Evolutionary conservation across 129 eudicot genomes (phyloP), one percentile per base, ranked within the genome.

Genomic region (Arctium minus): DNA sequence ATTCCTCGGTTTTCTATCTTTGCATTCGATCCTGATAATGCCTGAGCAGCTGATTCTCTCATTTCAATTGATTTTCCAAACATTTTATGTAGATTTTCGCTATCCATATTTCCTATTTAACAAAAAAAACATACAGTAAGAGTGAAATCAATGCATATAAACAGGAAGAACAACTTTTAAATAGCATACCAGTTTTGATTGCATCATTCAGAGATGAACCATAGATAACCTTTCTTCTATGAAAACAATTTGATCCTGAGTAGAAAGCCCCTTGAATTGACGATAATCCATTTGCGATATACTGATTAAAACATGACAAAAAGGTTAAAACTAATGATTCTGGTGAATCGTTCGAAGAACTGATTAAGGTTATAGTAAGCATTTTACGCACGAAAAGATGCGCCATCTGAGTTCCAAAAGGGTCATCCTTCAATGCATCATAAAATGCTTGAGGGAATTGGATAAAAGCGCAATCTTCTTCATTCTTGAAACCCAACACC

Each of bases 381-480:
- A 79, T 17, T 17, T 17, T 42, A 79, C 84, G 11, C 44, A 84
- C 87, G 30, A 13, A 67, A 5, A 85, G 9, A 32, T 80, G 13
- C n/a, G 70, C 73, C 40, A 87, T 9, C 79, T 89, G 95, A 80
- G 76, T 87, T 60, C 89, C 95, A 68, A 73, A 91, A 35, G 91
- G 95, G 42, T 91, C 95, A 78, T 91, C 91, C 46, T 87, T 87
- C 8, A 89, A 39, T 53, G 90, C 87, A 6, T 91, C 88, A 29
- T 93, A 90, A 65, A 93, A 93, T 3, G 22, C 46, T 72, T 93
- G 98, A 7, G 94, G 94, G 50, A 81, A 93, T 75, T 93, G 98
- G 31, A 84, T 81, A 75, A 83, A 93, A 29, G 33, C 94, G 27
- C 82, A 70, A 0, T 90, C 86, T 9, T 36, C 77, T 29, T 86